These are phyloP conservation scores for Aureobasidium musti DNA, from an alignment of 2,329 filamentous ascomycete genomes.

Conservation along the genomic window DNA sequence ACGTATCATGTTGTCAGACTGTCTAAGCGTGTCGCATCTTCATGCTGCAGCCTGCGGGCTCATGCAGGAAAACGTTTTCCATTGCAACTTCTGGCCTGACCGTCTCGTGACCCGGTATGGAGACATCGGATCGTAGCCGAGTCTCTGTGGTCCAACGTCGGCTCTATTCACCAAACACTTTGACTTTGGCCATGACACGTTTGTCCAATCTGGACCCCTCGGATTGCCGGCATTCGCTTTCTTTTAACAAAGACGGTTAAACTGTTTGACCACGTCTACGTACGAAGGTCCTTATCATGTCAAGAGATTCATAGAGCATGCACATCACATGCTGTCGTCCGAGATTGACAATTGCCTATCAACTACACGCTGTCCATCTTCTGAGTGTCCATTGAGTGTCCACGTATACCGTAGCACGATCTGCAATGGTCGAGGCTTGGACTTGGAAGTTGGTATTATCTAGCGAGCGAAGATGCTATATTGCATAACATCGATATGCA, in stretches of 20 bases:
- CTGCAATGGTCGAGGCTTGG: background rate
- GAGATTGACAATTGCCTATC: background rate
- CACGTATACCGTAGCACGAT: background rate
- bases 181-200: constrained; percentile 17
- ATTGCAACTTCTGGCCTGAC: constrained; percentile 18
- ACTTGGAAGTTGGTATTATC: background rate
- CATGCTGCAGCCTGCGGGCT: constrained; percentile 9
- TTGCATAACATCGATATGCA: background rate
- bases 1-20: background rate
- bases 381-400: background rate
- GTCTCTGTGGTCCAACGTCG: constrained; percentile 13
- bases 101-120: constrained; percentile 27
- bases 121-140: constrained; percentile 6
- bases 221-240: constrained; percentile 19
- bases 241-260: constrained; percentile 24
- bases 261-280: constrained; percentile 24
- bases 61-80: constrained; percentile 20
- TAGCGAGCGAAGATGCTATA: background rate
- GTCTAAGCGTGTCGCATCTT: background rate
- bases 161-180: background rate
- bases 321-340: constrained; percentile 2
- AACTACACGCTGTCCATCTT: background rate
- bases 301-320: constrained; percentile 13
- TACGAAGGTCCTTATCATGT: constrained; percentile 7
- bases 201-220: constrained; percentile 15